These are phyloP conservation scores for Ogataea naganishii DNA, from an alignment of 805 yeast species.

Conservation along the genomic window DNA sequence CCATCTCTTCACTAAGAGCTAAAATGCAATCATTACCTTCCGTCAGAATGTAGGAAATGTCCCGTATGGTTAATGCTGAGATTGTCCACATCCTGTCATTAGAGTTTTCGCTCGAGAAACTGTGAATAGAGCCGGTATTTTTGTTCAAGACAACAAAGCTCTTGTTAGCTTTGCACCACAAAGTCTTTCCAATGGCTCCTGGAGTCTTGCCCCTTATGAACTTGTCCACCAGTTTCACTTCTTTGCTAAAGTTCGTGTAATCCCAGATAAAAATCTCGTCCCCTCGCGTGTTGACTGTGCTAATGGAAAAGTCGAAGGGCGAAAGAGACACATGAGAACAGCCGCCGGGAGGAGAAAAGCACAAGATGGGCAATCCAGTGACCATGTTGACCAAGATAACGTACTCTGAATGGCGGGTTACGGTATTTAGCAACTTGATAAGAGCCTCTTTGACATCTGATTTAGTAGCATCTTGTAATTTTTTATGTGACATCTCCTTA, in stretches of 20 bases:
- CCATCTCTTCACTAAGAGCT: no score
- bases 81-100: no score
- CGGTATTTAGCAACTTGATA: slow-evolving; percentile 18
- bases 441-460: slow-evolving; percentile 18
- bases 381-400: slow-evolving; percentile 40
- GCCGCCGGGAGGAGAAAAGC: slow-evolving; percentile 55
- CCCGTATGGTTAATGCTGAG: no score
- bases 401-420: slow-evolving; percentile 21
- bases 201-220: slow-evolving; percentile 57
- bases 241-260: slow-evolving; percentile 38
- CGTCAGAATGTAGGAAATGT: no score
- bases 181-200: slow-evolving; percentile 38
- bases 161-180: slow-evolving; percentile 42
- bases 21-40: no score
- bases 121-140: slow-evolving; percentile 52
- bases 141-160: slow-evolving; percentile 44
- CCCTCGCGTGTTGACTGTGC: slow-evolving; percentile 48
- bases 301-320: slow-evolving; percentile 49
- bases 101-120: slow-evolving; percentile 46
- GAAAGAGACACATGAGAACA: slow-evolving; percentile 52
- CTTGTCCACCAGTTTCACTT: slow-evolving; percentile 47
- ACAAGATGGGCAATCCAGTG: slow-evolving; percentile 26
- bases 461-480: slow-evolving; percentile 8
- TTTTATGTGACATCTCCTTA: background rate
- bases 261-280: slow-evolving; percentile 63